Conservation (phyloP, 2,329 filamentous ascomycete species). For the Colletotrichum aenigma region DNA sequence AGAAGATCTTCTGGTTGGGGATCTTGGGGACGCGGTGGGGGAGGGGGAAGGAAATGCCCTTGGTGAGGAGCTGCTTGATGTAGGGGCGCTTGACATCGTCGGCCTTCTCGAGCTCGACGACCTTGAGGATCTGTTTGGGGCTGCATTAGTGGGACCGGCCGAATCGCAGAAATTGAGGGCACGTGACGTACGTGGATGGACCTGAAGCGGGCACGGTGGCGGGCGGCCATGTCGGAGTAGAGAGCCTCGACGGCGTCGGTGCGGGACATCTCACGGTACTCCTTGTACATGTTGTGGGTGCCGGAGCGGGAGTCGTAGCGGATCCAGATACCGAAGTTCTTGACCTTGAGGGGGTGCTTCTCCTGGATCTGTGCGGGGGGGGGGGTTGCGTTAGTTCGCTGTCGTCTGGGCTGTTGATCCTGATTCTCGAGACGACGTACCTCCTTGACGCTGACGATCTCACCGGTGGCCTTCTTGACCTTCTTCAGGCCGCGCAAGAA, state of each 20-base stretch:
- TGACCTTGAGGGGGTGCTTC: constrained; percentile 99
- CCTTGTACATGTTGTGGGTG: constrained; percentile 99
- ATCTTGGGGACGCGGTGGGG: constrained; percentile 92
- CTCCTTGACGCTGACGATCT: constrained; percentile 97
- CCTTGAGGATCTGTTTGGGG: constrained; percentile 83
- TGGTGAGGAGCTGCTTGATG: constrained; percentile 97
- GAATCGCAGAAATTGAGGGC: background rate
- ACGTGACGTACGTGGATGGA: constrained; percentile 85
- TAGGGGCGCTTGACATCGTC: constrained; percentile 97
- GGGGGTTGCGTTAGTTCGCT: background rate
- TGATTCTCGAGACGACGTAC: constrained; percentile 59
- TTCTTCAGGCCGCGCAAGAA: constrained; percentile 99
- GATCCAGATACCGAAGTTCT: constrained; percentile 99
- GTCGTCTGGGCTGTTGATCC: background rate
- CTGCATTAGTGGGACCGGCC: background rate
- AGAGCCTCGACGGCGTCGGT: constrained; percentile 94
- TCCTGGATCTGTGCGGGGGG: constrained; percentile 74
- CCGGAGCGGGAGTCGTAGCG: constrained; percentile 99
- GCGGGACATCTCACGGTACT: constrained; percentile 99
- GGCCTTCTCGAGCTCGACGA: constrained; percentile 94
- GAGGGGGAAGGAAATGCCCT: constrained; percentile 97
- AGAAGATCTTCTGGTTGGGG: constrained; percentile 88
- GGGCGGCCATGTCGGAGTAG: constrained; percentile 99
- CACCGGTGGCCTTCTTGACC: constrained; percentile 99
- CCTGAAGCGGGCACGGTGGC: constrained; percentile 97